Evolutionary conservation across 2,329 filamentous ascomycete genomes (phyloP), one percentile per base, ranked within the genome.

Genomic region (Neonectria magnoliae): DNA sequence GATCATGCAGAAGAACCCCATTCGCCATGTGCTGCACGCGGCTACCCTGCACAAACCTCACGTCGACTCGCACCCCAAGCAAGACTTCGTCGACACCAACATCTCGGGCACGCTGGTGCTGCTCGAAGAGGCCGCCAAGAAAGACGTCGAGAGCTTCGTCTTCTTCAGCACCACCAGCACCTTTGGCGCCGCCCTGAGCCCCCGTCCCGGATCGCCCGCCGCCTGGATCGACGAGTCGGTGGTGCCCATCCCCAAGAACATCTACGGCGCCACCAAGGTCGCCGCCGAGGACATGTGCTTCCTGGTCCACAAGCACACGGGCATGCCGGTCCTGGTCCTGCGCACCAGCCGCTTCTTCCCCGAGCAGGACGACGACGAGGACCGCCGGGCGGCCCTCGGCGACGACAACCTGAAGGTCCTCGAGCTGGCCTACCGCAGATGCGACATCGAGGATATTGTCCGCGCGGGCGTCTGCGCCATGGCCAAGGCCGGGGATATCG

Each of bases 291-390:
- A 84, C 55, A 62, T 85, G 31, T 85, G 82, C 68, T 75, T 73
- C 13, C 76, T 85, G 6, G 64, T 82, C 1, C 79, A 83, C 45
- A 68, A 70, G 13, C 77, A 83, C 58, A 76, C 75, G 1, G 65
- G 68, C 2, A 68, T 85, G 66, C 82, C 83, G 0, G 73, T 81
- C 1, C 42, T 85, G 0, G 75, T 85, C 6, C 76, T 85, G 9
- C 79, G 83, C n/a, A 81, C 80, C 3, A 81, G 79, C 54, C 80
- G 83, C 53, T 85, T 85, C 77, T 85, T 84, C 65, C 81, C 82
- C 0, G 82, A 84, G 68, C 75, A 76, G 18, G 82, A 84, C 54
- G 82, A 84, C 61, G 82, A 84, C 57, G 79, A 78, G 5, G 77
- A 78, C 27, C 73, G 81, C 1, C 76, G 81, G 25, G 68, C 65